phyloP scores from a whole-genome alignment of 2,329 filamentous ascomycete genomes.

The Talaromyces rugulosus region DNA sequence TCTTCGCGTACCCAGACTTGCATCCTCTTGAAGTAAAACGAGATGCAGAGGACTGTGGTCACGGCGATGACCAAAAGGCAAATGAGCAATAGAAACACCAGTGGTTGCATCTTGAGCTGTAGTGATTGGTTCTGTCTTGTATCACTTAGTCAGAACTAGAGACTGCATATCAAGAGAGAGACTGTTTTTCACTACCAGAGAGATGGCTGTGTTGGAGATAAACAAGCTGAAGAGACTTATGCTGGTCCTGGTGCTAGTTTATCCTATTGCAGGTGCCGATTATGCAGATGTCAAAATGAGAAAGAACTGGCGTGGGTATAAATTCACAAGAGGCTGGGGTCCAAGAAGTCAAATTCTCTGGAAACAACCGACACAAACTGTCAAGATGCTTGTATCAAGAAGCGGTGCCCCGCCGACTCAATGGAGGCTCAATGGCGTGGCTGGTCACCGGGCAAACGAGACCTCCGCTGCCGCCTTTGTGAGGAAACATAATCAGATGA shows the following conservation, averaged over 20 bases:
- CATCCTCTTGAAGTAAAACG: neutral
- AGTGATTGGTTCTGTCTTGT: neutral
- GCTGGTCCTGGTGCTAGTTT: too few species aligned
- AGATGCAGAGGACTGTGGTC: neutral
- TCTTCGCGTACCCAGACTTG: neutral
- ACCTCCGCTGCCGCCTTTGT: neutral
- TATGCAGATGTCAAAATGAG: neutral
- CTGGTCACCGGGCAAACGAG: neutral
- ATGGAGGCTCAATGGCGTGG: neutral
- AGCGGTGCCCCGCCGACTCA: neutral
- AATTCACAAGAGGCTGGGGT: neutral
- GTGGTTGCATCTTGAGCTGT: neutral
- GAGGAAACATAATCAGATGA: neutral
- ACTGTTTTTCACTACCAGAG: neutral
- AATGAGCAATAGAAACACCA: neutral
- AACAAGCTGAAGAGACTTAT: neutral
- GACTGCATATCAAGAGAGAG: neutral
- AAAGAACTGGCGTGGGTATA: neutral
- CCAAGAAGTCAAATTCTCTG: neutral
- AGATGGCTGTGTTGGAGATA: neutral
- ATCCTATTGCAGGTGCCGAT: neutral
- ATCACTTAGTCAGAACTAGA: neutral
- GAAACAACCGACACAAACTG: neutral
- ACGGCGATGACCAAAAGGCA: neutral
- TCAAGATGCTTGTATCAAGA: neutral